Evolutionary conservation across 2,329 filamentous ascomycete genomes (phyloP).

Genomic region (Exophiala sideris): DNA sequence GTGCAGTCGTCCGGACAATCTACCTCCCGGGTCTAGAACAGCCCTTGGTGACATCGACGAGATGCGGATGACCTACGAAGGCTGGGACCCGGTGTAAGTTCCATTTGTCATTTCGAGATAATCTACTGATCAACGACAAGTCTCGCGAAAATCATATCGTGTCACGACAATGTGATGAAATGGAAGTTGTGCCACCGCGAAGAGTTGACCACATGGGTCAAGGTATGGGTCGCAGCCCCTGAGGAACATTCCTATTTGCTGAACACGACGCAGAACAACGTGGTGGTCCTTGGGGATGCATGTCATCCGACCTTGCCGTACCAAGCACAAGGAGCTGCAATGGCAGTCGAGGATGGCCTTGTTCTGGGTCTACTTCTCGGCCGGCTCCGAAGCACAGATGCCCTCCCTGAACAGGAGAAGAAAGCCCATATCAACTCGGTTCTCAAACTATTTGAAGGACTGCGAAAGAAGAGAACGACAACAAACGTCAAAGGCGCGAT

Average conservation of each 20-base stretch:
- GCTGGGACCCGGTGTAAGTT: constrained; percentile 14
- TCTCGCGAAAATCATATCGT: constrained; percentile 14
- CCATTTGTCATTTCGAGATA: not conserved
- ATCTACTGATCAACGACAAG: not conserved
- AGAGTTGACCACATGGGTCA: not conserved
- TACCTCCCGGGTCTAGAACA: constrained; percentile 5
- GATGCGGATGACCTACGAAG: constrained; percentile 10
- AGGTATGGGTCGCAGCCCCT: not conserved
- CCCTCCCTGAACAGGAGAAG: not conserved
- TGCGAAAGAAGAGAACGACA: constrained; percentile 11
- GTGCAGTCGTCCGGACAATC: constrained; percentile 11
- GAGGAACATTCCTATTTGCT: not conserved
- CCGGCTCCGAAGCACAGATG: not conserved
- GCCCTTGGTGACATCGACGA: constrained; percentile 1
- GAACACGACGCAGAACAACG: constrained; percentile 32
- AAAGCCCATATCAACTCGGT: not conserved
- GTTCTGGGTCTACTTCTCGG: constrained; percentile 33
- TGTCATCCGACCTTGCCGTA: constrained; percentile 36
- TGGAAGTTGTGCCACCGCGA: constrained; percentile 16
- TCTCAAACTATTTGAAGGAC: constrained; percentile 6
- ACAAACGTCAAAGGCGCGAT: constrained; percentile 6
- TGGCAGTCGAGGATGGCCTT: constrained; percentile 43
- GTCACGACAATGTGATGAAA: constrained; percentile 9
- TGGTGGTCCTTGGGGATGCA: constrained; percentile 41
- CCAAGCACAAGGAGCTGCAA: constrained; percentile 43